These are phyloP conservation scores for Galeopsis tetrahit DNA, from an alignment of 257 asterid species.

Conservation along the genomic window DNA sequence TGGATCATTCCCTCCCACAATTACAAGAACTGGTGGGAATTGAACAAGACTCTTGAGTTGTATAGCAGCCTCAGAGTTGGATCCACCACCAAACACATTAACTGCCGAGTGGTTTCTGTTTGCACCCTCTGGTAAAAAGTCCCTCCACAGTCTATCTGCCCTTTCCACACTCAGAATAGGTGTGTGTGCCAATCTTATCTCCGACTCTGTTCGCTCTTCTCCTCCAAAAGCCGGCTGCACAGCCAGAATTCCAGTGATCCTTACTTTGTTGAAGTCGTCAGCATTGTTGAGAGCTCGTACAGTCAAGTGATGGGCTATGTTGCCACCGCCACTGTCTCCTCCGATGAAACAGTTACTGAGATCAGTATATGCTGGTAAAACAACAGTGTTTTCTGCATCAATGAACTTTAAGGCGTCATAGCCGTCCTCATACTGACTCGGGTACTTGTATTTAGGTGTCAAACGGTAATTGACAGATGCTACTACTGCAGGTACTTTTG, in stretches of 20 bases:
- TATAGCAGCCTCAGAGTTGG: too few relatives aligned
- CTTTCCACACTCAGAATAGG: slow-evolving; percentile 26
- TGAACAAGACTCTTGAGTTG: too few relatives aligned
- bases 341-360: slow-evolving; percentile 42
- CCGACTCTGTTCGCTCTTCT: slow-evolving; percentile 52
- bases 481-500: slow-evolving; percentile 41
- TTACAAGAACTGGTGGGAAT: too few relatives aligned
- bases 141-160: slow-evolving; percentile 41
- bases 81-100: slow-evolving; percentile 38
- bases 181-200: slow-evolving; percentile 35
- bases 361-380: slow-evolving; percentile 46
- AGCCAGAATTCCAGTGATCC: slow-evolving; percentile 34
- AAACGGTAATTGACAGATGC: slow-evolving; percentile 50
- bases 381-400: slow-evolving; percentile 26
- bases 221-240: slow-evolving; percentile 61
- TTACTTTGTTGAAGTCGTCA: slow-evolving; percentile 28
- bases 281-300: slow-evolving; percentile 30
- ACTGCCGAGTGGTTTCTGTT: slow-evolving; percentile 51
- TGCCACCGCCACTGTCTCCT: slow-evolving; percentile 60
- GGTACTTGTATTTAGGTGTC: slow-evolving; percentile 46
- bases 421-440: slow-evolving; percentile 48
- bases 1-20: slow-evolving; percentile 35
- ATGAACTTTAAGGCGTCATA: slow-evolving; percentile 47
- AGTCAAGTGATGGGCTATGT: slow-evolving; percentile 51
- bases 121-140: slow-evolving; percentile 47